A percentile compares a stretch with the other conserved stretches of the same genome.
These are phyloP conservation scores for Syzygium jambos DNA, from an alignment of 345 rosid species.

Conservation along the genomic window DNA sequence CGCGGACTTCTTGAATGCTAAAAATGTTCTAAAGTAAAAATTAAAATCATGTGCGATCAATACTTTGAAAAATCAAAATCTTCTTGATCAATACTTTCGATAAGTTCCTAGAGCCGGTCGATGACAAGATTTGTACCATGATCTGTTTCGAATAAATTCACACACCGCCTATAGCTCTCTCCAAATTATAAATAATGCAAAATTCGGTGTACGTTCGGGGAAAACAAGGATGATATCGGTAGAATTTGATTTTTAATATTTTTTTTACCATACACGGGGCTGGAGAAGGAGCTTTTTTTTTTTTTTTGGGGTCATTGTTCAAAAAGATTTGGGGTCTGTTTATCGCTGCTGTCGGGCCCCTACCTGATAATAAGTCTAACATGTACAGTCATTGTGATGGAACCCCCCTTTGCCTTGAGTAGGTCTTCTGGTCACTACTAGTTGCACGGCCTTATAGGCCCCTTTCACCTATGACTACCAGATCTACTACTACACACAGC, in stretches of 20 bases:
- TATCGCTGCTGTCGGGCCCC: not conserved
- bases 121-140: not conserved
- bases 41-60: too few relatives aligned
- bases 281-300: not conserved
- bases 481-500: not conserved
- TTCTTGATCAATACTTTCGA: not conserved
- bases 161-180: too few relatives aligned
- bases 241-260: not conserved
- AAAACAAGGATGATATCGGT: not conserved
- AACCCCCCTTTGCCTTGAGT: not conserved
- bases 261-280: not conserved
- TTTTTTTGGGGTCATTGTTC: not conserved
- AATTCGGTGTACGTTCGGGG: not conserved
- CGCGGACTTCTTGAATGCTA: too few relatives aligned
- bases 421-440: not conserved
- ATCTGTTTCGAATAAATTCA: too few relatives aligned
- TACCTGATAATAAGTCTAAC: not conserved
- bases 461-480: not conserved
- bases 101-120: not conserved
- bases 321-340: not conserved
- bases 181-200: not conserved
- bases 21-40: too few relatives aligned
- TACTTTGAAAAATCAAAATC: not conserved
- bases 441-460: not conserved
- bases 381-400: not conserved